Conservation (phyloP, 306 rosid species). For the Inga oerstediana region DNA sequence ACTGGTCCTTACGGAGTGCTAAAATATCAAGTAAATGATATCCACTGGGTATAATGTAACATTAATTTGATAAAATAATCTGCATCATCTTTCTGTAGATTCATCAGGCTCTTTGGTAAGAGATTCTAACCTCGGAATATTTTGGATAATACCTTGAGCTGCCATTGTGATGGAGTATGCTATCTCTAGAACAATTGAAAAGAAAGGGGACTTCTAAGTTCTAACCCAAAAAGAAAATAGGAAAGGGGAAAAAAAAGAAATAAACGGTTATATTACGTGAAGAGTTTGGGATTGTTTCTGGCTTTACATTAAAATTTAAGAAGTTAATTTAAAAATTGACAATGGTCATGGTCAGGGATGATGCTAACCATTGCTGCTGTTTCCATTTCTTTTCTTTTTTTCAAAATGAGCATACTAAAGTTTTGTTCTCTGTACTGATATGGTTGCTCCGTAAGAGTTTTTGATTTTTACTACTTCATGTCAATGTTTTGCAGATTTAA, state of each 20-base stretch:
- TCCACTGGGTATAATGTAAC: not conserved
- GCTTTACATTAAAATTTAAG: not conserved
- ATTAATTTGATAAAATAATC: not conserved
- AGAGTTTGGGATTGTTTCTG: constrained; percentile 8
- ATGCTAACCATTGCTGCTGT: not conserved
- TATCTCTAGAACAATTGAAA: constrained; percentile 1
- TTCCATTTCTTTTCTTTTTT: not conserved
- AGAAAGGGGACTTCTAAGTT: not conserved
- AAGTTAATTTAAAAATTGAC: not conserved
- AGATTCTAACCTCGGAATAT: constrained; percentile 18
- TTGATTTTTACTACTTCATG: constrained; percentile 5
- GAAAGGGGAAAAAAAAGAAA: not conserved
- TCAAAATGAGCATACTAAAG: not conserved
- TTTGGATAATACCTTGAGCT: not conserved
- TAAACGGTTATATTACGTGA: not conserved
- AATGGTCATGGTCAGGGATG: not conserved
- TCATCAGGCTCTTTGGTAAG: not conserved
- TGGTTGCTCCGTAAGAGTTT: not conserved
- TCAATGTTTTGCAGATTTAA: constrained; percentile 54
- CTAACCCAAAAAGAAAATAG: not conserved
- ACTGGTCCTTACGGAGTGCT: not conserved
- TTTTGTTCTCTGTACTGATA: not conserved
- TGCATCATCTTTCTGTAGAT: constrained; percentile 8
- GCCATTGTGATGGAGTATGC: not conserved
- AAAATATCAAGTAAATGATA: not conserved